These are phyloP conservation scores for Melastoma candidum DNA, from an alignment of 441 rosid genomes.

Conservation along the genomic window DNA sequence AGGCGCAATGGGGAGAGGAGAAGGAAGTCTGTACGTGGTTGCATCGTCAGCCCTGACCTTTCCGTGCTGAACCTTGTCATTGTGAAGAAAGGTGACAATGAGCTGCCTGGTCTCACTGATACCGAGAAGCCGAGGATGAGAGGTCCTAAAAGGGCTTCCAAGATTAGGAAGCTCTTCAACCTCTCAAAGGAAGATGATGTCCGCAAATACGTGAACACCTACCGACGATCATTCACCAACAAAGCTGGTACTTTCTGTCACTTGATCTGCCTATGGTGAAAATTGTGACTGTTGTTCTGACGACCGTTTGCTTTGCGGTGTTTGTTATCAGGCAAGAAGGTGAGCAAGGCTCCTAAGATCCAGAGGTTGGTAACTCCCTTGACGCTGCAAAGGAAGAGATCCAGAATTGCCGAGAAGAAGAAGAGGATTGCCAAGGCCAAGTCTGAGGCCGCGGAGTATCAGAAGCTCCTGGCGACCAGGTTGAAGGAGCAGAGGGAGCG, in stretches of 20 bases:
- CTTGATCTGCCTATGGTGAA: no score
- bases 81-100: constrained; percentile 49
- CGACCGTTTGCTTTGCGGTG: not conserved
- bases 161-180: constrained; percentile 43
- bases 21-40: constrained; percentile 54
- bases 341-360: constrained; percentile 44
- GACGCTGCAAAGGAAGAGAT: constrained; percentile 43
- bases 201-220: constrained; percentile 45
- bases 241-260: constrained; percentile 26
- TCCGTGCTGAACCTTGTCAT: constrained; percentile 48
- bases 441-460: constrained; percentile 43
- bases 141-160: constrained; percentile 53
- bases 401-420: constrained; percentile 37
- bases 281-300: not conserved
- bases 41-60: constrained; percentile 47
- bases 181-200: constrained; percentile 57
- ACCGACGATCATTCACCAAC: constrained; percentile 47
- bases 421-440: constrained; percentile 42
- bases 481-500: constrained; percentile 45
- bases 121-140: constrained; percentile 48
- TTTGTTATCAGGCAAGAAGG: constrained; percentile 31
- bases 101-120: constrained; percentile 46
- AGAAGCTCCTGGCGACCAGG: constrained; percentile 36
- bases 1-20: constrained; percentile 49
- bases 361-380: constrained; percentile 43